Base-by-base conservation (phyloP, 2,329 filamentous ascomycete genomes). In the Mariannaea sp. region DNA sequence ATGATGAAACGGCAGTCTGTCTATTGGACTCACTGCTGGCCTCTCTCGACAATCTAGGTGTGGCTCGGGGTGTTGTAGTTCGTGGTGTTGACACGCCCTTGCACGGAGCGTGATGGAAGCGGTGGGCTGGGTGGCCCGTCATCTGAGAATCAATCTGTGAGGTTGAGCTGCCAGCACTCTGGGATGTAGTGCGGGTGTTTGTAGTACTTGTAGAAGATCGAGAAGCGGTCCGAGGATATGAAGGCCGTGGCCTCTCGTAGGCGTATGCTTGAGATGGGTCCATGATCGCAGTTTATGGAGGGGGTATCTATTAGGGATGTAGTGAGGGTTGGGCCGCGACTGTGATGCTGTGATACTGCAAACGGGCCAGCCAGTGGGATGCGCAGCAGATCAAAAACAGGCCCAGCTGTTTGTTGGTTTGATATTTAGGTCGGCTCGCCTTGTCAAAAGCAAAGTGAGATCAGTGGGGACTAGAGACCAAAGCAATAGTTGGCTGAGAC, bases 141-240 rank as follows among this genome's bases (percentile, higher is more conserved):
- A 68, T 59, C 20, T 71, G 70, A 1, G 72, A 73, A 16, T 69
- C 68, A 17, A 73, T 64, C 22, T 74, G 73, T 0, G 76, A 76
- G 17, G 72, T 70, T 24, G 73, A 76, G 58, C 74, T 77, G 52
- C 68, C 76, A 45, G 73, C 68, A 54, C 75, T 77, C 20, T 75
- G 71, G 16, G 73, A 68, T 2, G 75, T 73, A 42, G 60, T 59
- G 9, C 75, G 73, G 9, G 75, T 73, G 61, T 74, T 73, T 54
- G 68, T 73, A 16, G 72, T 76, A 55, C 73, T 73, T 44, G 67
- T 75, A 53, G 77, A 80, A 16, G 77, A 75, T 54, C 77, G 73
- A 12, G 79, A 82, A 26, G 74, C 68, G 8, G 73, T 73, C 53
- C 77, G 78, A 56, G 73, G 68, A 56, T 73, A 66, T 7, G 68